phyloP scores from a whole-genome alignment of 2,329 filamentous ascomycete genomes.

The Alternaria metachromatica region DNA sequence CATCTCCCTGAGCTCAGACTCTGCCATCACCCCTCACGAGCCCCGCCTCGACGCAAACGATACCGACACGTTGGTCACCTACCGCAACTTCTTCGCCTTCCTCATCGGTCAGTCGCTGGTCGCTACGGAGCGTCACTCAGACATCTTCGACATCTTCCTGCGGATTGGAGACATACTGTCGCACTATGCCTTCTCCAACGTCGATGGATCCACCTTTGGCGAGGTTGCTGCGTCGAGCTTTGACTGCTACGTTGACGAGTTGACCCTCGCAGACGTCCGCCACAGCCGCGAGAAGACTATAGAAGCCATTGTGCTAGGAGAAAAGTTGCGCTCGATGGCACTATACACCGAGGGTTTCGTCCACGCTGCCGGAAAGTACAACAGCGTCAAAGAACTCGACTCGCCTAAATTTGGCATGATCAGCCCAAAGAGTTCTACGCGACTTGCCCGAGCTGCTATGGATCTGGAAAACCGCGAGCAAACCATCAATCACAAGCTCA shows the following conservation, averaged over 20 bases:
- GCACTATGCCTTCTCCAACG: conserved; percentile 66
- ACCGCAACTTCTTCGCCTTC: conserved; percentile 70
- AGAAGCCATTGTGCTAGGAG: conserved; percentile 86
- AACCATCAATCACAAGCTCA: conserved; percentile 74
- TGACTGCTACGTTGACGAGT: conserved; percentile 76
- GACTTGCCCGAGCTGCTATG: conserved; percentile 81
- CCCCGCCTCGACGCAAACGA: conserved; percentile 54
- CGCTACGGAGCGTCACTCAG: conserved; percentile 61
- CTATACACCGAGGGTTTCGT: conserved; percentile 93
- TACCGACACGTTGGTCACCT: conserved; percentile 63
- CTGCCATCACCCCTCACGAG: conserved; percentile 40
- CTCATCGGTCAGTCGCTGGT: conserved; percentile 67
- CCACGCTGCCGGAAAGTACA: conserved; percentile 84
- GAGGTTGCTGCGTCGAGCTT: conserved; percentile 70
- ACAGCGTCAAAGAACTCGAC: conserved; percentile 73
- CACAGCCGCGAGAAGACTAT: conserved; percentile 86
- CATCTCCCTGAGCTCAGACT: conserved; percentile 62
- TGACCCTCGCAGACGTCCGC: conserved; percentile 79
- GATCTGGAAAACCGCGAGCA: conserved; percentile 77
- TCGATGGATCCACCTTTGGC: conserved; percentile 69
- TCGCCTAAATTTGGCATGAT: conserved; percentile 75
- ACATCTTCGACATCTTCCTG: conserved; percentile 67
- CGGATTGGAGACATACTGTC: conserved; percentile 64
- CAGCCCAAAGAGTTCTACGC: conserved; percentile 72
- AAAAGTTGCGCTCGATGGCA: conserved; percentile 79